phyloP scores from a whole-genome alignment of 495 filamentous ascomycete genomes.

The Neurospora tetraspora region DNA sequence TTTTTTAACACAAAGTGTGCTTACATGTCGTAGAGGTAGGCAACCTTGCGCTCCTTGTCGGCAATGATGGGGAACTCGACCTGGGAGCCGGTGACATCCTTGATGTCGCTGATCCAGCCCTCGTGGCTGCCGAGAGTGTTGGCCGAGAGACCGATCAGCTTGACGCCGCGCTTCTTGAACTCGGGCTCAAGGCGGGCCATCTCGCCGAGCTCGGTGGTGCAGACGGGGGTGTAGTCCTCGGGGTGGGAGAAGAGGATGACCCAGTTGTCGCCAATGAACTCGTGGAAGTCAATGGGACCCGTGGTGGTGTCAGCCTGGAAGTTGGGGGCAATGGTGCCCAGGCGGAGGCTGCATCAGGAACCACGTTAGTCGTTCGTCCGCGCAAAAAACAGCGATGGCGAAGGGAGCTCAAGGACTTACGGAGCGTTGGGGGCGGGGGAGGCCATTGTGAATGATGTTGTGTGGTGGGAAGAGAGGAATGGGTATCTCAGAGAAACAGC shows the following conservation, averaged over 20 bases:
- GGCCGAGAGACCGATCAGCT: conserved; percentile 90
- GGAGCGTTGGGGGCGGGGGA: conserved; percentile 34
- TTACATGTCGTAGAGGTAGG: conserved; percentile 90
- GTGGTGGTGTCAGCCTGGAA: conserved; percentile 88
- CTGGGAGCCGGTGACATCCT: conserved; percentile 75
- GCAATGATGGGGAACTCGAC: conserved; percentile 94
- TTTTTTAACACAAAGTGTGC: conserved; percentile 17
- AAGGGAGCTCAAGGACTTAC: conserved; percentile 26
- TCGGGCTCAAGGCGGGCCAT: conserved; percentile 94
- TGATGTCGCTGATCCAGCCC: conserved; percentile 91
- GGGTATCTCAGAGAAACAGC: conserved; percentile 2
- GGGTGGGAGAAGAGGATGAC: conserved; percentile 96
- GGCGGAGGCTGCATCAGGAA: conserved; percentile 52
- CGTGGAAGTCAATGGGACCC: conserved; percentile 92
- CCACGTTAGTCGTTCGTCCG: conserved; percentile 2
- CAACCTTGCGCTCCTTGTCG: conserved; percentile 90
- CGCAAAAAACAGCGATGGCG: not conserved
- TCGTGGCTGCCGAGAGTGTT: conserved; percentile 58
- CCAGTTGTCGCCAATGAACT: conserved; percentile 93
- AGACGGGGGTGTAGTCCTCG: conserved; percentile 88
- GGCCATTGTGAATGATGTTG: conserved; percentile 37
- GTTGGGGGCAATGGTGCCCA: conserved; percentile 84
- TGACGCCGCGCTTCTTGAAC: conserved; percentile 85
- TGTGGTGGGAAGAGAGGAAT: not conserved
- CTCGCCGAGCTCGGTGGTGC: conserved; percentile 97